Evolutionary conservation across 441 rosid genomes (phyloP).

Genomic region (Daphne laureola): DNA sequence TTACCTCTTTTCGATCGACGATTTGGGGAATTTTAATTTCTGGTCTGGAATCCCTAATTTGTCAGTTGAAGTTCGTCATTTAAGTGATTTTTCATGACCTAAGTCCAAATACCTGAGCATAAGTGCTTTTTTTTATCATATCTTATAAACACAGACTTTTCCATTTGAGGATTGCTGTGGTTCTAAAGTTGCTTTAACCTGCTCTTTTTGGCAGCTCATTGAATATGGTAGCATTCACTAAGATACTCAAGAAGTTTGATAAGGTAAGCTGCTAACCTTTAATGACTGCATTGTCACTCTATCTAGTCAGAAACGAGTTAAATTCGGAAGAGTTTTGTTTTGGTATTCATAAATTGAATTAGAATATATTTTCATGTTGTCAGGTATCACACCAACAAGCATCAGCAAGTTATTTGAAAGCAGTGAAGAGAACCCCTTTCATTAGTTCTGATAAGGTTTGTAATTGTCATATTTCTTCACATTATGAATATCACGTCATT

Average conservation of each 20-base stretch:
- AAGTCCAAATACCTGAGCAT: too few species aligned
- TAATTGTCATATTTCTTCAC: background rate
- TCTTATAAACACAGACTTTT: background rate
- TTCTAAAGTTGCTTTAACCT: constrained; percentile 13
- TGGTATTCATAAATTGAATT: background rate
- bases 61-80: too few species aligned
- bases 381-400: constrained; percentile 75
- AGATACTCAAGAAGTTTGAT: constrained; percentile 94
- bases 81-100: too few species aligned
- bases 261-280: constrained; percentile 42
- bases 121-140: background rate
- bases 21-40: too few species aligned
- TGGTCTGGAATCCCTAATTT: too few species aligned
- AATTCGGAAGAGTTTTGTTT: too few species aligned
- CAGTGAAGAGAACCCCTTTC: constrained; percentile 84
- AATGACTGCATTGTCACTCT: background rate
- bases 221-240: constrained; percentile 86
- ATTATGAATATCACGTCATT: background rate
- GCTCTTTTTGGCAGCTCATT: constrained; percentile 57
- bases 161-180: background rate
- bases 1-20: too few species aligned
- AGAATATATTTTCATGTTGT: constrained; percentile 1
- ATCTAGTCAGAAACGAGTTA: too few species aligned
- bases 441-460: constrained; percentile 90
- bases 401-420: constrained; percentile 68